A percentile compares a stretch with the other conserved stretches of the same genome.
These are phyloP conservation scores for Backusella psychrophila DNA, from an alignment of 192 early-diverging fungal genomes.

Conservation along the genomic window DNA sequence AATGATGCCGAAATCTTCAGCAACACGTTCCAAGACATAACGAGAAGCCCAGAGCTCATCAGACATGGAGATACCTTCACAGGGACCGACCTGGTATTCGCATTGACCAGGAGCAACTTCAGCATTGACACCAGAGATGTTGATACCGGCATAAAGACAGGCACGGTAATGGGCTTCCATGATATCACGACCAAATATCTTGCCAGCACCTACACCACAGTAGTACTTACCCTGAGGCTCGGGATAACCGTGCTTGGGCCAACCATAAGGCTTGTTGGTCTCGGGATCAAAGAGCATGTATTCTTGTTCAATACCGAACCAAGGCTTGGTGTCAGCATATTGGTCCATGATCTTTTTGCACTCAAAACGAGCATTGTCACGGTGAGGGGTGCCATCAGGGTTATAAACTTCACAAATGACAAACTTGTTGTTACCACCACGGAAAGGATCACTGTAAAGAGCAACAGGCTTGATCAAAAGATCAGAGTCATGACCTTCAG, in stretches of 20 bases:
- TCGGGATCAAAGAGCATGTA: constrained; percentile 52
- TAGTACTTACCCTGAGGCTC: constrained; percentile 56
- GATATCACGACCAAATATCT: constrained; percentile 54
- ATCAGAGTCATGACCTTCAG: constrained; percentile 53
- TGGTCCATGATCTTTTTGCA: constrained; percentile 40
- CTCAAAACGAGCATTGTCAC: constrained; percentile 44
- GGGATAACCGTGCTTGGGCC: constrained; percentile 55
- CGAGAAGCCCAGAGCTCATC: constrained; percentile 56
- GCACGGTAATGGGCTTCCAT: constrained; percentile 60
- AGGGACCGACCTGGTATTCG: constrained; percentile 58
- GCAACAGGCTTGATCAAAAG: constrained; percentile 48
- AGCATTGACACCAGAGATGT: constrained; percentile 37
- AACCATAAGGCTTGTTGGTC: constrained; percentile 44
- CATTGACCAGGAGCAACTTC: constrained; percentile 57
- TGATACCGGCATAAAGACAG: constrained; percentile 54
- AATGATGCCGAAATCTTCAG: constrained; percentile 55
- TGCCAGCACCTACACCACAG: constrained; percentile 52
- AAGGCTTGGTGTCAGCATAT: constrained; percentile 38
- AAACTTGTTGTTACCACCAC: constrained; percentile 53
- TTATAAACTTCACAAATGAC: constrained; percentile 51
- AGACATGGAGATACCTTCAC: constrained; percentile 51
- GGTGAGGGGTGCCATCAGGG: constrained; percentile 54
- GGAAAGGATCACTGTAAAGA: constrained; percentile 53
- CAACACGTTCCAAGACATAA: constrained; percentile 48
- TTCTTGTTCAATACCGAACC: constrained; percentile 62